Evolutionary conservation across 371 early-diverging fungal genomes (phyloP), one percentile per base, ranked within the genome.

Genomic region (Cokeromyces recurvatus): DNA sequence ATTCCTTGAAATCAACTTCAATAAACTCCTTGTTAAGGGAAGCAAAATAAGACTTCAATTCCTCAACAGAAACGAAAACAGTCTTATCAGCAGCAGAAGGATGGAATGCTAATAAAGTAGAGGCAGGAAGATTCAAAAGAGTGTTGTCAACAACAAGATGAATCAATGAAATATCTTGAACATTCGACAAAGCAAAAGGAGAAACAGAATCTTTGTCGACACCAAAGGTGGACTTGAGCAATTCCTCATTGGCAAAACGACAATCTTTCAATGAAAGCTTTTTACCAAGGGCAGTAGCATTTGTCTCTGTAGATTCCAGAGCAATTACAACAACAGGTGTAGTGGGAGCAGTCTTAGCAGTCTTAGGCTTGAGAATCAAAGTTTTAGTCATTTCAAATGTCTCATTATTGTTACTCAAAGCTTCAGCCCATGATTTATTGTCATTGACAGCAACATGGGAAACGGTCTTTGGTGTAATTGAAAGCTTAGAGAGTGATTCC

Each of bases 331-430:
- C 56, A 5, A 86, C 78, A 4, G 82, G 85, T 1, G 84, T 81
- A 17, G 73, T 66, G 24, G 77, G 53, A 16, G 80, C 84, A 1
- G 77, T 60, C 64, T 86, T 86, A 46, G 82, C 76, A 27, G 79
- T 80, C 71, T 86, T 86, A 29, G 86, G 86, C 75, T 86, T 86
- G 40, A 82, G 68, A 47, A 86, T 79, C 45, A 86, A 68, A 15
- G 80, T 81, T 57, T 86, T 84, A 54, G 83, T 79, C 15, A 70
- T 46, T 27, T 64, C 53, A 48, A 52, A 68, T 21, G 41, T 48
- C 24, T 32, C 43, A 2, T 53, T 38, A 31, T 32, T 44, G 39
- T 38, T 44, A 10, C 57, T 55, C 19, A 84, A 66, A 6, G 66
- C 71, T 23, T 64, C 62, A 10, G 64, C 51, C 84, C 84, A 84